Base-by-base conservation (phyloP, 2,329 filamentous ascomycete genomes). In the Pseudogymnoascus sp. region DNA sequence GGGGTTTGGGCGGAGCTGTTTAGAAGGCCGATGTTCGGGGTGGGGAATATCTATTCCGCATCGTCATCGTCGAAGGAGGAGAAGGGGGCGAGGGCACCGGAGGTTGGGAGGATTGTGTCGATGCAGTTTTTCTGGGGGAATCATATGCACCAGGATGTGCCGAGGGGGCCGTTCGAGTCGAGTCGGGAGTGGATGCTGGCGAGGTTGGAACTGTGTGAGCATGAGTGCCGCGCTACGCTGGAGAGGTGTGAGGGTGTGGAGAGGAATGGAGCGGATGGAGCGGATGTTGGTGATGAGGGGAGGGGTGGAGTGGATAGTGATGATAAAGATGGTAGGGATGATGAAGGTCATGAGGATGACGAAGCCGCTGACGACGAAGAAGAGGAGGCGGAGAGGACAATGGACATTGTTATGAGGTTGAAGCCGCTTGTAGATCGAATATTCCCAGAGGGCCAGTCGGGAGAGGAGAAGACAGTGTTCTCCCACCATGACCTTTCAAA, bases 161-260 rank as follows among this genome's bases (percentile, higher is more conserved):
- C 69, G 1, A 71, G 75, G 3, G 77, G 76, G 0, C 75, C 76
- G 0, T 78, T 77, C 64, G 55, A 52, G 4, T 76, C 71, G 1
- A 74, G 74, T 61, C 63, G 74, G n/a, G 75, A 75, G 41, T 79
- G 75, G 75, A 66, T 79, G 4, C 65, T 64, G 3, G 64, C 74
- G 0, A 62, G 71, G 37, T 61, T 78, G 4, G 66, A 65, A n/a
- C 64, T 76, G 14, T n/a, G 28, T 16, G 43, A 49, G 14, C 2
- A 14, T 9, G 43, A 49, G 7, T 49, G 23, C 8, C 43, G 3
- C 2, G 23, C 14, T 28, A 8, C 7, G 23, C 4, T 49, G 14
- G 14, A 2, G 23, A 28, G 8, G 43, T 12, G 4, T 18, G 70
- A 73, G 28, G 61, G 72, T 11, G 58, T 65, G 12, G 69, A 76